Base-by-base conservation (phyloP, 805 yeast genomes). In the Metschnikowia cubensis region DNA sequence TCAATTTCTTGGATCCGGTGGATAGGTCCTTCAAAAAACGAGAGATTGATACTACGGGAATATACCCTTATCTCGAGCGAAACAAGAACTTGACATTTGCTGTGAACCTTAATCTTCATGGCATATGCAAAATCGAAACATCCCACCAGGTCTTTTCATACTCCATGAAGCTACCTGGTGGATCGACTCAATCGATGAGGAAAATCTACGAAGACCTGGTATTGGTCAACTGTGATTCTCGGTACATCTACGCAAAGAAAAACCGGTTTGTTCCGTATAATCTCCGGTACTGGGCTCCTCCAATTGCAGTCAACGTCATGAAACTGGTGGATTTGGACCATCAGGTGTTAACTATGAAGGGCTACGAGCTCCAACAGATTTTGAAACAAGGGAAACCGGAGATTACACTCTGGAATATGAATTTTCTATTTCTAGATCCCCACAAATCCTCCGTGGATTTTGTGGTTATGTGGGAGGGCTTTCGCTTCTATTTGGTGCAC, bases 401-500 rank as follows among this genome's bases (percentile, higher is more conserved):
- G 10, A 51, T 57, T 14, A 32, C 52, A 1, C 39, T 54, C 17
- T 43, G 34, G 11, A 37, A 54, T 31, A 32, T 50, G 35, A 25
- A 41, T 3, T 50, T 50, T 36, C 31, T 54, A 22, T 49, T 49
- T n/a, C 39, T 53, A 3, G 53, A 54, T 44, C 45, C 55, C n/a
- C 49, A 39, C 32, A 42, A 41, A 36, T 37, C 56, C 5, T 49
- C 45, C 14, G 53, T 74, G 34, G 66, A 59, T 17, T 64, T 73
- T 11, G 67, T 68, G 45, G 47, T 58, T 15, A 49, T 52, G 46
- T 75, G 75, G 69, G 62, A 63, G 22, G 81, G 81, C 0, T 59
- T 75, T 37, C 60, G 80, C 33, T 72, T 67, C 56, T 74, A 70
- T 51, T 47, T 76, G 34, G 70, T 65, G 43, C 61, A 68, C 39